Base-by-base conservation (phyloP, 2,329 filamentous ascomycete genomes). In the Aspergillus proliferans region DNA sequence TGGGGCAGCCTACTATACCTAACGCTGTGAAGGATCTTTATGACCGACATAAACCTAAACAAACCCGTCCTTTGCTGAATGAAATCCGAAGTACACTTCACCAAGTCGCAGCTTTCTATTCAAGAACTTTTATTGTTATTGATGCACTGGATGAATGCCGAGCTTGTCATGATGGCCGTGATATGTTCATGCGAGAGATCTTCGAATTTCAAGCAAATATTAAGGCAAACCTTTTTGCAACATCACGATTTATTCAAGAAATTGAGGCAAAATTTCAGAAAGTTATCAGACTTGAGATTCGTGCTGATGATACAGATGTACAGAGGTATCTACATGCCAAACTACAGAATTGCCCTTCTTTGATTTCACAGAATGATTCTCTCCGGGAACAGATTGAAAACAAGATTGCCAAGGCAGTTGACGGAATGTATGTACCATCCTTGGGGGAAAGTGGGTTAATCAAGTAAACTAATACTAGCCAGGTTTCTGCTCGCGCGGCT, bases 271-370 rank as follows among this genome's bases (percentile, higher is more conserved):
- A 24, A 19, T 64, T 70, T 36, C 4, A 54, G 10, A 42, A 39
- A 2, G 49, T 43, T 10, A 2, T 43, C 4, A 42, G 8, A 4
- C 12, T 64, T 6, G 61, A 71, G 45, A 70, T 73, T 5, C 53
- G 51, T 10, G 71, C 68, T 3, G 47, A n/a, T 1, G 47, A 63
- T 9, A 52, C 59, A 2, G 71, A 74, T 53, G 53, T 72, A n/a
- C 10, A 42, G 18, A 56, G 38, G 40, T 72, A 69, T 45, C 30
- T 71, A 1, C 50, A 58, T 5, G 21, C 21, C 4, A 22, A 22
- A 22, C 21, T 22, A 22, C 21, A 22, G 21, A 22, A 22, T 22
- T 22, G 21, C 21, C 21, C 21, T 22, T 22, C 21, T 22, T 22
- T 2, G 21, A 22, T 22, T 22, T 22, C 21, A 22, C 21, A 22